Percentiles rank a stretch among this genome's conserved stretches.
phyloP scores from a whole-genome alignment of 305 asterid species.

The Fraxinus albicans region DNA sequence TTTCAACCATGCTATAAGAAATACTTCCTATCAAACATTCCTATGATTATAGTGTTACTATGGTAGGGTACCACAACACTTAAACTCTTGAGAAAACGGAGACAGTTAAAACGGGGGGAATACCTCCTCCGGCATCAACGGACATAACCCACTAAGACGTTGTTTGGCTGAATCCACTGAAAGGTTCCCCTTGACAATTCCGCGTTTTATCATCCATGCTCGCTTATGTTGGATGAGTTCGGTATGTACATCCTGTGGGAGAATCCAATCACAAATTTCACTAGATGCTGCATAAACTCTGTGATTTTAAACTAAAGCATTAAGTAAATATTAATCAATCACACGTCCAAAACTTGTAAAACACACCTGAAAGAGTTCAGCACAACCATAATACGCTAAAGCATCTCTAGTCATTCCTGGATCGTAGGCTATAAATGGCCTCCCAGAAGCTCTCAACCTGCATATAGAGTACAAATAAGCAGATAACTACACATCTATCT shows the following conservation, averaged over 20 bases:
- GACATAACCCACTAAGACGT: constrained; percentile 77
- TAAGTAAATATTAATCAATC: not conserved
- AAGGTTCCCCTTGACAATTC: constrained; percentile 79
- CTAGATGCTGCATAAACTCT: constrained; percentile 19
- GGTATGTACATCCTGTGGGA: constrained; percentile 89
- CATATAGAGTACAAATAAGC: constrained; percentile 25
- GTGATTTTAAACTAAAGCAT: not conserved
- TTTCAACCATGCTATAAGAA: not conserved
- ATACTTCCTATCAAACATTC: not conserved
- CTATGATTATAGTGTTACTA: not conserved
- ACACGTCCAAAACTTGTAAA: constrained; percentile 15
- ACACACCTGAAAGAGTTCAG: constrained; percentile 93
- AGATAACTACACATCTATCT: not conserved
- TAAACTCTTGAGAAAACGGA: not conserved
- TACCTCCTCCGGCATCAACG: constrained; percentile 99
- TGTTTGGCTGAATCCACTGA: constrained; percentile 74
- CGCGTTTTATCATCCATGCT: constrained; percentile 91
- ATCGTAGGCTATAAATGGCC: constrained; percentile 90
- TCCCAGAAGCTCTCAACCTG: constrained; percentile 70
- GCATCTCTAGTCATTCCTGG: constrained; percentile 98
- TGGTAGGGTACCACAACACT: not conserved
- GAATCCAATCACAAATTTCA: constrained; percentile 17
- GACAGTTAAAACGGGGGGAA: constrained; percentile 10
- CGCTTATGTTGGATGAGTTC: constrained; percentile 96
- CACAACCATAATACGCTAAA: constrained; percentile 92